These are phyloP conservation scores for Dictyostelium capitatum DNA, from an alignment of 78 protist species.

Conservation along the genomic window DNA sequence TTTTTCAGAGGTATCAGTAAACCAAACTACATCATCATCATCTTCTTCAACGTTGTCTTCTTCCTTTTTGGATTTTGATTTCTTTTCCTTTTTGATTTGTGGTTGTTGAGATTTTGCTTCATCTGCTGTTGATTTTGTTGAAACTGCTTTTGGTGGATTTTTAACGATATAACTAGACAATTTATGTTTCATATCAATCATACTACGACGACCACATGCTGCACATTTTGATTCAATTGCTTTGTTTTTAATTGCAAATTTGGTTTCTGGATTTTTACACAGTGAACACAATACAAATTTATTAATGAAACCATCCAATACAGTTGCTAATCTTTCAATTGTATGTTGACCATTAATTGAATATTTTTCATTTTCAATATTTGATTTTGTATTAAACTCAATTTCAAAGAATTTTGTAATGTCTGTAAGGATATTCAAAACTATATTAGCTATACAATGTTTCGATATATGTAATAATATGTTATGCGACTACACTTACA, in stretches of 20 bases:
- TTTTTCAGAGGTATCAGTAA: slow-evolving; percentile 77
- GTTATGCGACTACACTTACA: too few species aligned
- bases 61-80: background rate
- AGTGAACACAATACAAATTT: slow-evolving; percentile 91
- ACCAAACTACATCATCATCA: slow-evolving; percentile 78
- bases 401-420: slow-evolving; percentile 92
- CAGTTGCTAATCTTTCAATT: slow-evolving; percentile 57
- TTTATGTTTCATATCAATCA: slow-evolving; percentile 60
- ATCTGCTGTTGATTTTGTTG: slow-evolving; percentile 14
- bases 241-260: slow-evolving; percentile 33
- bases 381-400: slow-evolving; percentile 93
- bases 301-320: slow-evolving; percentile 91
- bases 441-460: too few species aligned
- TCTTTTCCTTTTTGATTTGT: slow-evolving; percentile 29
- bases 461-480: too few species aligned
- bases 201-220: slow-evolving; percentile 88
- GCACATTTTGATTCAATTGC: slow-evolving; percentile 72
- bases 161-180: slow-evolving; percentile 83
- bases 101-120: slow-evolving; percentile 19
- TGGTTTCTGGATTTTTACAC: slow-evolving; percentile 95
- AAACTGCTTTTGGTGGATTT: slow-evolving; percentile 87
- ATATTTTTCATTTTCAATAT: slow-evolving; percentile 80
- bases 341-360: slow-evolving; percentile 91
- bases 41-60: slow-evolving; percentile 42
- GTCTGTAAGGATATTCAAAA: too few species aligned